Percentiles rank a stretch among this genome's conserved stretches.
phyloP scores from a whole-genome alignment of 768 basidiomycete species.

The Trametes villosa region DNA sequence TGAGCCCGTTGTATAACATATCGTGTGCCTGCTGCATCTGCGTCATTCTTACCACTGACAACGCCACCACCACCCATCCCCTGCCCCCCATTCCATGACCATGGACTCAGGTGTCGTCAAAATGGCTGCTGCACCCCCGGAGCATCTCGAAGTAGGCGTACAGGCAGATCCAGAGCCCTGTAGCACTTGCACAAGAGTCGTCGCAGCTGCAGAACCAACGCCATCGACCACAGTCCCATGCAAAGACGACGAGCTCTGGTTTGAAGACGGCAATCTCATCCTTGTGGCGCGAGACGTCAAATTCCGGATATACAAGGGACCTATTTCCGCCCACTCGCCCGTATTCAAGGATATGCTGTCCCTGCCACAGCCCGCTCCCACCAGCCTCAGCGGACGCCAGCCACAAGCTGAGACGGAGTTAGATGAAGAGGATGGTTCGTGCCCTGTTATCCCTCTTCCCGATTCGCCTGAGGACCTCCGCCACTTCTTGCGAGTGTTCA shows the following conservation, averaged over 20 bases:
- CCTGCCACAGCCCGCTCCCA: neutral
- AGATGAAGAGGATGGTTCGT: neutral
- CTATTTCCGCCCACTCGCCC: slow-evolving; percentile 11
- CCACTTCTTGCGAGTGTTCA: neutral
- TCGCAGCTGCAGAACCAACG: neutral
- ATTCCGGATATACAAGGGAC: slow-evolving; percentile 19
- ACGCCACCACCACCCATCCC: no score
- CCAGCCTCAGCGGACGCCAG: neutral
- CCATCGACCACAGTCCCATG: neutral
- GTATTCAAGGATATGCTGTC: slow-evolving; percentile 18
- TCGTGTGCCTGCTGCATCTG: no score
- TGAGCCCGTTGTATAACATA: no score
- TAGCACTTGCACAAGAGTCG: neutral
- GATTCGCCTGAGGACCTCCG: neutral
- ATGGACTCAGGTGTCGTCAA: no score
- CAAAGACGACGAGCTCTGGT: slow-evolving; percentile 19
- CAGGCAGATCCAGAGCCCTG: neutral
- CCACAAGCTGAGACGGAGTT: neutral
- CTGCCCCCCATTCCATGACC: no score
- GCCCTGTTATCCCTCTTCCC: neutral
- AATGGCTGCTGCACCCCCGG: neutral
- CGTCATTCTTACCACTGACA: no score
- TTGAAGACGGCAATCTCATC: slow-evolving; percentile 25
- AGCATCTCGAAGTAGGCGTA: neutral
- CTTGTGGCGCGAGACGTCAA: slow-evolving; percentile 7